A percentile compares a stretch with the other conserved stretches of the same genome.
Evolutionary conservation across 306 rosid genomes (phyloP).

Genomic region (Lablab purpureus): DNA sequence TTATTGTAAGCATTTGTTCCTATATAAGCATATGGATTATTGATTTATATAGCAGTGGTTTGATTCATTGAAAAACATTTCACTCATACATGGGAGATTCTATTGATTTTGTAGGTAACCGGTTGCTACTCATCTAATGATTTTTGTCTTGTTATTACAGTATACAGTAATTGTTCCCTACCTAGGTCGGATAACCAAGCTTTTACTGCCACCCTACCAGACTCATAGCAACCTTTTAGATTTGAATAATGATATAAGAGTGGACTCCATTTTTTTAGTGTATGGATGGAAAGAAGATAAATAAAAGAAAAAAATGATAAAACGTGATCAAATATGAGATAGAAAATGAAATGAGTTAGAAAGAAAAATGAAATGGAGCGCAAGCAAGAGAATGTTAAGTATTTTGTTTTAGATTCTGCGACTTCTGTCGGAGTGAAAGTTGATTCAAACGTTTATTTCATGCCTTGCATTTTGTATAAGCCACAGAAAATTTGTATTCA

Average conservation of each 20-base stretch:
- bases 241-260: neutral
- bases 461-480: neutral
- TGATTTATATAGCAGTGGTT: neutral
- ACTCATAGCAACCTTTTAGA: neutral
- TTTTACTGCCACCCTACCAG: neutral
- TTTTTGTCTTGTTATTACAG: neutral
- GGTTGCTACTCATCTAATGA: constrained; percentile 5
- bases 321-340: neutral
- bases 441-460: neutral
- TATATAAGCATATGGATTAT: neutral
- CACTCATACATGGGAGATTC: neutral
- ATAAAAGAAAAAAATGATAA: neutral
- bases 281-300: neutral
- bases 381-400: neutral
- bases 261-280: neutral
- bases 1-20: neutral
- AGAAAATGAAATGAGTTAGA: neutral
- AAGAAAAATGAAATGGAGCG: neutral
- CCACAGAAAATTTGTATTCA: neutral
- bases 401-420: neutral
- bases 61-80: neutral
- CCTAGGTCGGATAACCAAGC: neutral
- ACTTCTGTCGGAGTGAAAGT: neutral
- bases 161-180: constrained; percentile 1
- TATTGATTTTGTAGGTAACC: neutral